Evolutionary conservation across 225 moss, liverwort and hornwort species (phyloP).

Genomic region (Rhytidiadelphus loreus): DNA sequence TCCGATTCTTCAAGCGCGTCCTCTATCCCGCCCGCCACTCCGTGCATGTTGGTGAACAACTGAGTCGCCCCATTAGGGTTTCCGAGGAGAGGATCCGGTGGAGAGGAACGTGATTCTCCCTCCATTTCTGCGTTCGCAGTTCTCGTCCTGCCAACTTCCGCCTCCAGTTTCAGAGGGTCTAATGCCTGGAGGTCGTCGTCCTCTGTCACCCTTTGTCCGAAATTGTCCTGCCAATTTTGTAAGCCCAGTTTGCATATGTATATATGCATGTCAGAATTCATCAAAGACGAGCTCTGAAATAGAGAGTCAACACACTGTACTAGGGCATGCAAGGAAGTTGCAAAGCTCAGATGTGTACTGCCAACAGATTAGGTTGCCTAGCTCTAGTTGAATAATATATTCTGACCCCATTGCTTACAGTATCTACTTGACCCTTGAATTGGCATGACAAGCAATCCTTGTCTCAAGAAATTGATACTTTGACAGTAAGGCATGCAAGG

Average conservation of each 20-base stretch:
- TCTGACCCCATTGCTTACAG: background rate
- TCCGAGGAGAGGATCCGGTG: background rate
- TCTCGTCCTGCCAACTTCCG: background rate
- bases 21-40: background rate
- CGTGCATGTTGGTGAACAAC: conserved; percentile 19
- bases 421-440: background rate
- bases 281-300: background rate
- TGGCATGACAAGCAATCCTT: background rate
- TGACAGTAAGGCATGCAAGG: too few relatives aligned
- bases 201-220: background rate
- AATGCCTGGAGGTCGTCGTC: background rate
- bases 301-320: background rate
- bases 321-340: background rate
- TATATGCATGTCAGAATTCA: background rate
- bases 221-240: background rate
- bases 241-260: background rate
- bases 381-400: too few relatives aligned
- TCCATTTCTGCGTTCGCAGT: background rate
- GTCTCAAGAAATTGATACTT: background rate
- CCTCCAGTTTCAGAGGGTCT: background rate
- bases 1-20: background rate
- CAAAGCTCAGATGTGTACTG: background rate
- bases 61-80: conserved; percentile 30
- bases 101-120: background rate
- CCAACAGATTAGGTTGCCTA: background rate